Base-by-base conservation (phyloP, 495 filamentous ascomycete genomes). In the Hypoxylon lienhwacheense region DNA sequence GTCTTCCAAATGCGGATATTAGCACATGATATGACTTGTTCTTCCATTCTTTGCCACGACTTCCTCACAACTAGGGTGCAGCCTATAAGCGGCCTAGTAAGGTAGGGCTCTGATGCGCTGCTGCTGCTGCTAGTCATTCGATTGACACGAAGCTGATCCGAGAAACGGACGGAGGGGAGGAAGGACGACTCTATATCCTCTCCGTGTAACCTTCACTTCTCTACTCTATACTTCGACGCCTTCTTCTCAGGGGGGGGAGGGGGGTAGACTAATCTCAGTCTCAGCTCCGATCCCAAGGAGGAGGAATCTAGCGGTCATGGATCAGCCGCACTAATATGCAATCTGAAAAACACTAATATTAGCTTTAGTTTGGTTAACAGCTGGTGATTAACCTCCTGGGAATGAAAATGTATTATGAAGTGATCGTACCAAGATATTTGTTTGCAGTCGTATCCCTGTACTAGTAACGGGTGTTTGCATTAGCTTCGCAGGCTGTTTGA, bases 401-500 rank as follows among this genome's bases (percentile, higher is more conserved):
- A 34, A 17, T 51, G 39, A 46, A 22, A 42, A 43, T 47, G 28
- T 45, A 44, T 51, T 29, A 34, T 20, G 47, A 50, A 22, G 31
- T 50, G 40, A 42, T 29, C 35, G 37, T 55, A 41, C 55, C 44
- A 39, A 35, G 31, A 16, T 35, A 52, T 55, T 34, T 59, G 61
- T 67, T 61, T 65, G 52, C 47, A 50, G 26, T 42, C 26, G 31
- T 21, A 67, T 56, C 62, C 62, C 58, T 67, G 59, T 40, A 49
- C 26, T 52, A 44, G 48, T 55, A 45, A 24, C 68, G 71, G 73
- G 46, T 65, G 62, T 48, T 56, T 65, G 70, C 72, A 74, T 71
- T 73, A 71, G 73, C 49, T 47, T 48, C 24, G 41, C 53, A 61
- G 65, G 54, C 70, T 74, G 73, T 74, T 76, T 74, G 73, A 70